A percentile compares a stretch with the other conserved stretches of the same genome.
phyloP scores from a whole-genome alignment of 176 grass and related monocot genomes.

The Hsuehochloa calcarea region DNA sequence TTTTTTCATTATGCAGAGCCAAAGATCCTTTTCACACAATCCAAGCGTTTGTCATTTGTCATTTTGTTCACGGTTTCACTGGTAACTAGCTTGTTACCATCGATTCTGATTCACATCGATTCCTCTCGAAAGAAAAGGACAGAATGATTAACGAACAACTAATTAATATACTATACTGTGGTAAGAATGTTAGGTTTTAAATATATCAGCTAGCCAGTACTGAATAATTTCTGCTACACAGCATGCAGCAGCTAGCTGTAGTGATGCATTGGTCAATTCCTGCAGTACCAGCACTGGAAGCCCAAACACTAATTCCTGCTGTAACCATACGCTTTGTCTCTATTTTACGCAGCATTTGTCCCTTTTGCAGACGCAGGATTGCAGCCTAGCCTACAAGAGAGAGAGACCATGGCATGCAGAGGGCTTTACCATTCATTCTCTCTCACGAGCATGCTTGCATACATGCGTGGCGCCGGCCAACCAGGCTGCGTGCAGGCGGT shows the following conservation, averaged over 20 bases:
- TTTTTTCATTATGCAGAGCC: neutral
- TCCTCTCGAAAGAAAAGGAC: too few species aligned
- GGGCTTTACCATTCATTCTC: neutral
- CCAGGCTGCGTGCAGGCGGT: neutral
- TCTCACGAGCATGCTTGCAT: neutral
- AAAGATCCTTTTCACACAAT: neutral
- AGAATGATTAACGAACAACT: neutral
- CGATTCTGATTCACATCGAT: neutral
- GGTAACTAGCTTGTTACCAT: neutral
- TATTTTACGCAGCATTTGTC: neutral
- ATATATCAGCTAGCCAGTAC: too few species aligned
- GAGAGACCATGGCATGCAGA: neutral
- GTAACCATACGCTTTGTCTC: neutral
- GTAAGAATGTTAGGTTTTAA: too few species aligned
- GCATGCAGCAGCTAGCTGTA: too few species aligned
- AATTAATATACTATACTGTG: neutral
- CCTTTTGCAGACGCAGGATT: neutral
- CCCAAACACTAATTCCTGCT: neutral
- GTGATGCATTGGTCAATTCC: neutral
- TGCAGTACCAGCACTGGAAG: neutral
- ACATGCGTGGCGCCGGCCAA: neutral
- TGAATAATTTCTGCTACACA: too few species aligned
- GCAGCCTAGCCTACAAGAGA: neutral
- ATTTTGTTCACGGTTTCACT: neutral
- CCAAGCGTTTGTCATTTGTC: neutral